phyloP scores from a whole-genome alignment of 495 filamentous ascomycete genomes.

The Podospora didyma region DNA sequence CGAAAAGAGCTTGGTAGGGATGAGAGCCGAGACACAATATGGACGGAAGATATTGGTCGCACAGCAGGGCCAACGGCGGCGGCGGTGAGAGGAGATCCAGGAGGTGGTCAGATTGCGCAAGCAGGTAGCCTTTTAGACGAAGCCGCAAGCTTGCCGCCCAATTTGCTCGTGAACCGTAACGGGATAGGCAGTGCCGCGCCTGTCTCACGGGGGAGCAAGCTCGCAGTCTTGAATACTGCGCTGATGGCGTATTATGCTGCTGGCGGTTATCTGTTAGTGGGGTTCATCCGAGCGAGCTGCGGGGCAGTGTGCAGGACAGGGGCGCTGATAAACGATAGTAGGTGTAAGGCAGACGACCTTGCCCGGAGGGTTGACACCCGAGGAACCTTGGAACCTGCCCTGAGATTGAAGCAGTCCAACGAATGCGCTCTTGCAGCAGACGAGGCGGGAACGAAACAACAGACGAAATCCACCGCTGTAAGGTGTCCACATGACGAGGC shows the following conservation, averaged over 20 bases:
- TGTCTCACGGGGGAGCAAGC: constrained; percentile 14
- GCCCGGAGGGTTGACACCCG: background rate
- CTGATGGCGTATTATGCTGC: constrained; percentile 24
- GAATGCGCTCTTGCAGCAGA: too few relatives aligned
- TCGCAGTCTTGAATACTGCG: constrained; percentile 4
- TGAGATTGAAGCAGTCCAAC: constrained; percentile 1
- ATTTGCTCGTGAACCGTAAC: constrained; percentile 8
- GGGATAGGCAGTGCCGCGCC: constrained; percentile 18
- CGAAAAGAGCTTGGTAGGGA: too few relatives aligned
- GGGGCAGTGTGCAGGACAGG: constrained; percentile 22
- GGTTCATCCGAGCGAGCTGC: constrained; percentile 24
- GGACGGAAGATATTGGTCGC: background rate
- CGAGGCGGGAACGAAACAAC: background rate
- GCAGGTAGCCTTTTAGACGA: background rate
- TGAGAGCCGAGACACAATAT: background rate
- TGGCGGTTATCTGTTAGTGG: constrained; percentile 34
- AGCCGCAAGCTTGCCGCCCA: background rate
- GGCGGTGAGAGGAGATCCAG: constrained; percentile 4
- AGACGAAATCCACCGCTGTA: background rate
- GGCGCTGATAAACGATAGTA: constrained; percentile 18
- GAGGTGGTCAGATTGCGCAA: background rate
- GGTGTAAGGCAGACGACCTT: background rate
- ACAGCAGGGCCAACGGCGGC: constrained; percentile 1
- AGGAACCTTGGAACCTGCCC: background rate
- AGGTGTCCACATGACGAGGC: background rate